phyloP scores from a whole-genome alignment of 2,329 filamentous ascomycete species.

The Myriosclerotinia curreyana region DNA sequence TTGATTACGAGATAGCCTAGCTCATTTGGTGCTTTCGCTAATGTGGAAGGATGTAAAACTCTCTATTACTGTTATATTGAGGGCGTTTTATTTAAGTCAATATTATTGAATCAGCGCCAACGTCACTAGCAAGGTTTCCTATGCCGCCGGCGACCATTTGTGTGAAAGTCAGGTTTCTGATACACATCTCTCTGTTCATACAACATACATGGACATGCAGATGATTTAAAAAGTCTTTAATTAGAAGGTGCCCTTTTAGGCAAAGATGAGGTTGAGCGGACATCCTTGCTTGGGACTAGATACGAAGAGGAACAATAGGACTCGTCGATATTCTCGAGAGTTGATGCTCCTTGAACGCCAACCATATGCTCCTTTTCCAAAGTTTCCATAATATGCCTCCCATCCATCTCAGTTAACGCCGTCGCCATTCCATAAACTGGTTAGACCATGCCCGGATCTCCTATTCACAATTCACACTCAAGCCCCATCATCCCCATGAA shows the following conservation, averaged over 20 bases:
- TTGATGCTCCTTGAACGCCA: constrained; percentile 11
- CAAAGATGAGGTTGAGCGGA: background rate
- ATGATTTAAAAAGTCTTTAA: background rate
- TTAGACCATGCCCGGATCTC: constrained; percentile 12
- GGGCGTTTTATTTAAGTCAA: too few relatives aligned
- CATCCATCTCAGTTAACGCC: background rate
- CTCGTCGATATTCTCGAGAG: constrained; percentile 35
- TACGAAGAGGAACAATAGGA: constrained; percentile 17
- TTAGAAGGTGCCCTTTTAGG: background rate
- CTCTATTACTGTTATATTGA: too few relatives aligned
- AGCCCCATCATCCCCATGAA: constrained; percentile 28
- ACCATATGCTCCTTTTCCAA: constrained; percentile 16
- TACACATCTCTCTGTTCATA: background rate
- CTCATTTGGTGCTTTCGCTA: too few relatives aligned
- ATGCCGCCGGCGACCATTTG: too few relatives aligned
- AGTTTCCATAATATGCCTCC: background rate
- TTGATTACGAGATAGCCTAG: too few relatives aligned
- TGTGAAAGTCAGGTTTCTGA: background rate
- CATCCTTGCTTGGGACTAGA: background rate
- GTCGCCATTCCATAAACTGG: constrained; percentile 1
- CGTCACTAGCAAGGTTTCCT: background rate
- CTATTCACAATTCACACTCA: constrained; percentile 12
- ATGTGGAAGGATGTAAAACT: too few relatives aligned
- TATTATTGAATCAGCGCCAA: too few relatives aligned
- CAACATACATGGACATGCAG: background rate